Percentiles rank a stretch among this genome's conserved stretches.
phyloP scores from a whole-genome alignment of 2,329 filamentous ascomycete genomes.

The Fusarium brachygibbosum region DNA sequence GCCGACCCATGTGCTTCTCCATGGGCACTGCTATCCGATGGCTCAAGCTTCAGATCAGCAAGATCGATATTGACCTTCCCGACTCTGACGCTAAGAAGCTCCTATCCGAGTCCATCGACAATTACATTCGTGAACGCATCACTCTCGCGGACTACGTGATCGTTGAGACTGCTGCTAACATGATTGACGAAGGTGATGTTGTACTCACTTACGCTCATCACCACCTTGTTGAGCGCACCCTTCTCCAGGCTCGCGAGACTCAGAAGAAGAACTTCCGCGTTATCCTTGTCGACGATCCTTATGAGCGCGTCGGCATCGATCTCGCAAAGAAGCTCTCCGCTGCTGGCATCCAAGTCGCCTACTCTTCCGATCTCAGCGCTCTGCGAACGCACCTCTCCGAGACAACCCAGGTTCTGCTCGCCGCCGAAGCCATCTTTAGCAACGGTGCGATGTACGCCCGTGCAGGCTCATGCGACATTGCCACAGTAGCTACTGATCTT shows the following conservation, averaged over 20 bases:
- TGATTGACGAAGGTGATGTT: conserved; percentile 83
- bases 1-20: conserved; percentile 93
- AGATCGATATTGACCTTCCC: conserved; percentile 86
- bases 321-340: conserved; percentile 77
- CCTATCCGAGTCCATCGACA: conserved; percentile 85
- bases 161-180: conserved; percentile 77
- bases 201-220: conserved; percentile 90
- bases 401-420: conserved; percentile 83
- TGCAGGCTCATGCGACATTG: conserved; percentile 87
- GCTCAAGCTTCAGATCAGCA: conserved; percentile 92
- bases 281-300: conserved; percentile 81
- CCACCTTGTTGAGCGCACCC: conserved; percentile 84
- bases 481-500: conserved; percentile 81
- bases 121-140: conserved; percentile 91
- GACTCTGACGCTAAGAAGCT: conserved; percentile 85
- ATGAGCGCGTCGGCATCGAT: conserved; percentile 64
- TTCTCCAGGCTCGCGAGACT: conserved; percentile 76
- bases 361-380: conserved; percentile 81
- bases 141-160: conserved; percentile 90
- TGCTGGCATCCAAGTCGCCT: conserved; percentile 81
- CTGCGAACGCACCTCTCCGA: conserved; percentile 78
- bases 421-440: conserved; percentile 94
- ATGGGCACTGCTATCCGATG: conserved; percentile 98
- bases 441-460: conserved; percentile 92
- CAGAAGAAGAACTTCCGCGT: conserved; percentile 83